phyloP scores from a whole-genome alignment of 306 rosid species.

The Cucurbita pepo region DNA sequence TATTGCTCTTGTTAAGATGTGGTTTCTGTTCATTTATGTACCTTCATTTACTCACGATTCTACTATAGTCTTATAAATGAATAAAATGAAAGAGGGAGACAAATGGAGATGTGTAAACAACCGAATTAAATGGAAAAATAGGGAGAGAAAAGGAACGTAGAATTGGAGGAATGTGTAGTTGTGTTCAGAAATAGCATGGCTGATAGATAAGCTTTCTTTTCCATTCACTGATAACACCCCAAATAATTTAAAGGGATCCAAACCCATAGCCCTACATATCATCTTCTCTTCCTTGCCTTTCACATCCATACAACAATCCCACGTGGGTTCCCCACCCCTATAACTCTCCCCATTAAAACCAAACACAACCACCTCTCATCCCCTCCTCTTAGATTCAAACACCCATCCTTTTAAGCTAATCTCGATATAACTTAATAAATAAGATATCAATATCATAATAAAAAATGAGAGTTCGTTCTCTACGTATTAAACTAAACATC shows the following conservation, averaged over 20 bases:
- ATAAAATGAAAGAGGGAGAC: not conserved
- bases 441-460: too few species aligned
- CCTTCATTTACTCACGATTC: too few species aligned
- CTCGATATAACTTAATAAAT: too few species aligned
- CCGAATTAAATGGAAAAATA: not conserved
- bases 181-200: not conserved
- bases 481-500: too few species aligned
- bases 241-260: not conserved
- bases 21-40: too few species aligned
- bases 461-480: too few species aligned
- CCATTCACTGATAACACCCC: not conserved
- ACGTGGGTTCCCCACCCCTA: not conserved
- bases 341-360: not conserved
- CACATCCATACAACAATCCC: not conserved
- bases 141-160: not conserved
- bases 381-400: not conserved
- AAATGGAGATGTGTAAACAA: not conserved
- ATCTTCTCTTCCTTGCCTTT: not conserved
- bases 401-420: too few species aligned
- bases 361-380: not conserved
- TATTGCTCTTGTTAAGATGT: too few species aligned
- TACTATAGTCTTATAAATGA: too few species aligned
- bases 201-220: not conserved
- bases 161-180: not conserved
- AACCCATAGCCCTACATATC: not conserved